Evolutionary conservation across 1,284 basidiomycete genomes (phyloP), one percentile per base, ranked within the genome.

Genomic region (Wallemia hederae): DNA sequence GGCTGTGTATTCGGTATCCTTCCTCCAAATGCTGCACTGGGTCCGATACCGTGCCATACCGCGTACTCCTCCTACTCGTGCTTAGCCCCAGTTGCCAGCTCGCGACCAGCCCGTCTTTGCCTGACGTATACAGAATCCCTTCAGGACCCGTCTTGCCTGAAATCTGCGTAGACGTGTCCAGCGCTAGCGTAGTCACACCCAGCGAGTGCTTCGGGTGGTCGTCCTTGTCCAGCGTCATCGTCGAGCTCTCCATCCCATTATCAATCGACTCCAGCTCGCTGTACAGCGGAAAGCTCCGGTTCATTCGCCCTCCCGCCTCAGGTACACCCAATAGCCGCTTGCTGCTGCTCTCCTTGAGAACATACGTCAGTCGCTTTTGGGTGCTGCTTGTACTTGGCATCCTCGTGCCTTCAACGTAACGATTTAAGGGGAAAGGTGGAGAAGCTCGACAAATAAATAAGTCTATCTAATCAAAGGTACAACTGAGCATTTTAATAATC

Each of bases 41-140:
- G n/a, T n/a, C n/a, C 56, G 3, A 9, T 11, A 24, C 56, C 24
- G 24, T 58, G 9, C 68, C 67, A 60, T 72, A 73, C 61, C 75
- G 68, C 17, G 67, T 65, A 49, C 74, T 65, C 25, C 69, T 68
- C 63, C 72, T 67, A 39, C 66, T 71, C 74, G 82, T 80, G 1
- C 79, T 75, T 14, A 94, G 72, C 5, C 77, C 79, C 15, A 97
- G 75, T 68, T 98, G 89, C 89, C 91, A 97, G 1, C 83, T 79
- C 55, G 88, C 83, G 33, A 97, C 76, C 31, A 92, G 76, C 0
- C 94, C 92, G 72, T 98, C 92, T 60, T 90, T 75, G 11, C 89
- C 91, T 27, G 59, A 61, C 17, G 63, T 60, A 62, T 97, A 97
- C 9, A 98, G 74, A 59, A 98, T 92, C 1, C 94, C 92, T 64